Conservation (phyloP, 1,284 basidiomycete genomes). For the Ustilago lituana region DNA sequence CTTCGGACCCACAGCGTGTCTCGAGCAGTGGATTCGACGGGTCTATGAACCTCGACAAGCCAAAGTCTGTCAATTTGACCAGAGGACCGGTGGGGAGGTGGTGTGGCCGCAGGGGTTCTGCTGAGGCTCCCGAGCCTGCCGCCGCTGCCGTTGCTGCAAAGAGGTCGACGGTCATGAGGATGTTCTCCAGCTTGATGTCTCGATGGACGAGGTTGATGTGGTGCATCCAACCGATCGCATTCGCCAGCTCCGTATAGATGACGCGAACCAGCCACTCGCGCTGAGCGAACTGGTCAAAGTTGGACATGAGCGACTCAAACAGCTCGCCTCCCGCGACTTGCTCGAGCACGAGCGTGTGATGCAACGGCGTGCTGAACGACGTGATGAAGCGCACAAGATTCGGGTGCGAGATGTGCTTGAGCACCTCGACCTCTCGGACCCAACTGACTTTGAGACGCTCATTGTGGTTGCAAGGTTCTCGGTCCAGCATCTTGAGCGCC, state of each 20-base stretch:
- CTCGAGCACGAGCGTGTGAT: constrained; percentile 84
- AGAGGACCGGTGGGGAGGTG: constrained; percentile 72
- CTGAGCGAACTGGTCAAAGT: constrained; percentile 71
- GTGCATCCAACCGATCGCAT: constrained; percentile 90
- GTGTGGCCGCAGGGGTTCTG: constrained; percentile 36
- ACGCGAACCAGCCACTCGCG: constrained; percentile 75
- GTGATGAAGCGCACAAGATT: constrained; percentile 80
- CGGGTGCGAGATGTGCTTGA: constrained; percentile 86
- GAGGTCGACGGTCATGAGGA: constrained; percentile 56
- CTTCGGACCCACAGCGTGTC: constrained; percentile 89
- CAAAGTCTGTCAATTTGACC: constrained; percentile 89
- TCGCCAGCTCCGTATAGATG: constrained; percentile 81
- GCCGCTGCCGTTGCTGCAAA: constrained; percentile 23
- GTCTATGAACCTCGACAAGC: constrained; percentile 85
- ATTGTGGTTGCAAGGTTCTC: constrained; percentile 72
- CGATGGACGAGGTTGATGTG: constrained; percentile 85
- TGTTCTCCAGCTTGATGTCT: constrained; percentile 89
- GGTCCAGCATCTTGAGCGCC: constrained; percentile 84
- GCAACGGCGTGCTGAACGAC: constrained; percentile 77
- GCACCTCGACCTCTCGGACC: constrained; percentile 84
- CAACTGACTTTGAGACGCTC: constrained; percentile 83
- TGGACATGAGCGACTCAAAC: constrained; percentile 77
- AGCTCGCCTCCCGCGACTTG: constrained; percentile 83
- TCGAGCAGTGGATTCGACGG: constrained; percentile 76
- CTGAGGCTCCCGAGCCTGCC: constrained; percentile 1